These are phyloP conservation scores for Chalciporus piperatus DNA, from an alignment of 768 basidiomycete species.

Conservation along the genomic window DNA sequence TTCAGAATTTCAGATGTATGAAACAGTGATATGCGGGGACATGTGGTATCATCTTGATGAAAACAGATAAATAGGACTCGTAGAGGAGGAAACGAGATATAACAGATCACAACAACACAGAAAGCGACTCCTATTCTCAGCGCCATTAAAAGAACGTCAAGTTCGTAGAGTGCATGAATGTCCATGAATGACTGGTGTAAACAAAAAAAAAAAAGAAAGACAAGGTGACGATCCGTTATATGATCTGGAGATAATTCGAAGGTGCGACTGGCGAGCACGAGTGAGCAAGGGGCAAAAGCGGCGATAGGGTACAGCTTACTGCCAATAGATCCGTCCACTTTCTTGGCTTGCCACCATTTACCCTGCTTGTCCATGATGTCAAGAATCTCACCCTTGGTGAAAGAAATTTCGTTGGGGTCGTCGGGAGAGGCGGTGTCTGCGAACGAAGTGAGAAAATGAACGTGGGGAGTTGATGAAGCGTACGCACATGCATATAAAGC, in stretches of 20 bases:
- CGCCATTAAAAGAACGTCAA: slow-evolving; percentile 32
- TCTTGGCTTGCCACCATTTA: slow-evolving; percentile 91
- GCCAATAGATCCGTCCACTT: slow-evolving; percentile 70
- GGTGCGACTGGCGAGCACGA: slow-evolving; percentile 58
- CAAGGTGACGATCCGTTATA: slow-evolving; percentile 40
- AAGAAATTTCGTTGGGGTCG: slow-evolving; percentile 95
- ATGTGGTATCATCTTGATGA: slow-evolving; percentile 33
- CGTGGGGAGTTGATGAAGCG: slow-evolving; percentile 11
- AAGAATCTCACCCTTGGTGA: slow-evolving; percentile 87
- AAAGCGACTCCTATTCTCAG: slow-evolving; percentile 17
- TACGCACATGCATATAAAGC: slow-evolving; percentile 85
- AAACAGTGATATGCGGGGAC: slow-evolving; percentile 10
- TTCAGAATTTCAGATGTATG: not conserved
- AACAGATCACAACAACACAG: slow-evolving; percentile 28
- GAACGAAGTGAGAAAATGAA: slow-evolving; percentile 20
- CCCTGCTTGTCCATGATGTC: slow-evolving; percentile 92
- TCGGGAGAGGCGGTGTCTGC: slow-evolving; percentile 91
- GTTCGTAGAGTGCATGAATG: slow-evolving; percentile 28
- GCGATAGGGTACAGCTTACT: slow-evolving; percentile 50
- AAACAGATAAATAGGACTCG: slow-evolving; percentile 27
- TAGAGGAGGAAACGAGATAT: slow-evolving; percentile 28
- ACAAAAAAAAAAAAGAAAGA: slow-evolving; percentile 5
- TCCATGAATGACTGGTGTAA: slow-evolving; percentile 20
- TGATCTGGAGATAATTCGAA: slow-evolving; percentile 82
- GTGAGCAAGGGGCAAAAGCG: slow-evolving; percentile 6